Evolutionary conservation across 306 rosid species (phyloP), one percentile per base, ranked within the genome.

Genomic region (Psophocarpus tetragonolobus): DNA sequence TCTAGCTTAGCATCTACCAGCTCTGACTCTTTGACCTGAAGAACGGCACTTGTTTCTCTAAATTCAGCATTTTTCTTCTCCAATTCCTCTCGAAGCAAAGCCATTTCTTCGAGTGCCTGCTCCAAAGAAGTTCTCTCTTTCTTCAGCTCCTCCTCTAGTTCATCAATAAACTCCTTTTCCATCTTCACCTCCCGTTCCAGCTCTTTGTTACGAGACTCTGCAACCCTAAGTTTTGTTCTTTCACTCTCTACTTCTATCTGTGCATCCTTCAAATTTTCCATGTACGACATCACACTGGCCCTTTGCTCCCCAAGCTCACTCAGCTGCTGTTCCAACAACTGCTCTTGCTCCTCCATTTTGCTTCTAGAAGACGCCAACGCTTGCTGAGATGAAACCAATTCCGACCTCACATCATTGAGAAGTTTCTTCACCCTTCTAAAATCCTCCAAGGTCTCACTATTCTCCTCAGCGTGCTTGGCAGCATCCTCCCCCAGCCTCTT

Each of bases 351-450:
- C 81, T 87, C 88, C 91, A 85, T 90, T 87, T 86, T 91, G 77
- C 83, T 60, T 76, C 94, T 82, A 48, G 97, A 91, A 71, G 87
- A 85, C 8, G 87, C 80, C 51, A 95, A 83, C 26, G 96, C 85
- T 71, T 91, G 92, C 88, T 91, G 99, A 74, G 99, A 92, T 24
- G 90, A 91, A 85, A 92, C 93, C 85, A 92, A 80, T 68, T 90
- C 99, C 17, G 85, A 88, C 83, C 93, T 93, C 68, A 87, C 92
- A 29, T 84, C 92, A 57, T 39, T 27, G 24, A 95, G 94, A 86
- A 95, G 90, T 74, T 79, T 85, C 87, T 91, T 92, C 83, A 88
- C 90, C 82, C 90, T 86, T 77, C 74, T 75, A 73, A 90, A 95
- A 81, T 92, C 91, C 54, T 77, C 87, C 69, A 87, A 29, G 10